These are phyloP conservation scores for Avena insularis DNA, from an alignment of 176 grass and related monocot genomes.

Conservation along the genomic window DNA sequence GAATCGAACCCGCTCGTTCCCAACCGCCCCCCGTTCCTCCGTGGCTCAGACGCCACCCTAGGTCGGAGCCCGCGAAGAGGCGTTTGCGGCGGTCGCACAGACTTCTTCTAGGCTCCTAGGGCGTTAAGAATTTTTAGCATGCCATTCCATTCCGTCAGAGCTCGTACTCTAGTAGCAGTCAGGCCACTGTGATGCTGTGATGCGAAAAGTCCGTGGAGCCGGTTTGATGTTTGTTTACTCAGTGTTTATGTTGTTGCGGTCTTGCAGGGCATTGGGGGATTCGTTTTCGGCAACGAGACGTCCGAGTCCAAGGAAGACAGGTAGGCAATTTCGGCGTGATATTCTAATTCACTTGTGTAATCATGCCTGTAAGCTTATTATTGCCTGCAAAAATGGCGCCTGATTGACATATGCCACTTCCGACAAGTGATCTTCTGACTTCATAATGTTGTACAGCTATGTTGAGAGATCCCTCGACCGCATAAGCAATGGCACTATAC, in stretches of 20 bases:
- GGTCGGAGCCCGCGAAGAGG: neutral
- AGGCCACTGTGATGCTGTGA: neutral
- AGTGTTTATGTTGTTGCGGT: neutral
- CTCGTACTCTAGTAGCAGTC: neutral
- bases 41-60: neutral
- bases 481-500: conserved; percentile 83
- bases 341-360: neutral
- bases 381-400: neutral
- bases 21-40: neutral
- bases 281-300: conserved; percentile 93
- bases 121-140: neutral
- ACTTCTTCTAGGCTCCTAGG: neutral
- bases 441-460: conserved; percentile 44
- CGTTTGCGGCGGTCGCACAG: neutral
- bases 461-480: conserved; percentile 88
- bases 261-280: conserved; percentile 81
- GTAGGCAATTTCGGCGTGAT: conserved; percentile 29
- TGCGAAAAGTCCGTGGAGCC: neutral
- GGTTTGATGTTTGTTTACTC: conserved; percentile 15
- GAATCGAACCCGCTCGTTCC: neutral
- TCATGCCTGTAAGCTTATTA: neutral
- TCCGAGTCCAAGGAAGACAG: conserved; percentile 85
- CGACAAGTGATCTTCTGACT: neutral
- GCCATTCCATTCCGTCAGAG: conserved; percentile 1
- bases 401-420: neutral